Evolutionary conservation across 2,329 filamentous ascomycete species (phyloP).

Genomic region (Pseudocercospora vitis): DNA sequence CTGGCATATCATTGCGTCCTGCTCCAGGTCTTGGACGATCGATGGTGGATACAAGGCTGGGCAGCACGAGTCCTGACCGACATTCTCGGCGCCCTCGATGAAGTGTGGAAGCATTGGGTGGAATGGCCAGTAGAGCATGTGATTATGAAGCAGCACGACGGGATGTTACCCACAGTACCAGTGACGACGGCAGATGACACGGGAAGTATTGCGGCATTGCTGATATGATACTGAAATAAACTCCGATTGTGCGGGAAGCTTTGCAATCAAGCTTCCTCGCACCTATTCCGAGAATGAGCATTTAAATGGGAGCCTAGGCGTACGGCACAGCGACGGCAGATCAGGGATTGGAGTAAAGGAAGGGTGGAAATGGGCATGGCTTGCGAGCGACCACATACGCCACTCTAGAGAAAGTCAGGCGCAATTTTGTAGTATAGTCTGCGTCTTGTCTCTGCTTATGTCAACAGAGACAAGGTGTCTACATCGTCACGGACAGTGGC

Average conservation of each 20-base stretch:
- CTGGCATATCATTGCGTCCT: constrained; percentile 36
- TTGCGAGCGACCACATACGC: background rate
- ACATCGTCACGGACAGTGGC: too few relatives aligned
- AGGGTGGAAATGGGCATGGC: background rate
- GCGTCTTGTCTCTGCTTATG: too few relatives aligned
- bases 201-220: background rate
- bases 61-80: constrained; percentile 29
- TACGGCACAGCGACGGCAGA: too few relatives aligned
- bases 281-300: too few relatives aligned
- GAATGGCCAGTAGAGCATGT: constrained; percentile 34
- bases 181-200: constrained; percentile 2
- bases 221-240: too few relatives aligned
- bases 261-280: too few relatives aligned
- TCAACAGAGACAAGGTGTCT: too few relatives aligned
- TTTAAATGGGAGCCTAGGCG: too few relatives aligned
- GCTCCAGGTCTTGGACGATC: constrained; percentile 30
- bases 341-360: background rate
- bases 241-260: too few relatives aligned
- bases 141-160: constrained; percentile 23
- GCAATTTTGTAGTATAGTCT: background rate
- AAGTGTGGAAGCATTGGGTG: constrained; percentile 35
- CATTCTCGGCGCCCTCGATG: constrained; percentile 28
- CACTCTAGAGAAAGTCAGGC: background rate
- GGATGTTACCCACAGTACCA: background rate
- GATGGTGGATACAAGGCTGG: constrained; percentile 36